These are phyloP conservation scores for Solioccasus polychromus DNA, from an alignment of 768 basidiomycete genomes.

Conservation along the genomic window DNA sequence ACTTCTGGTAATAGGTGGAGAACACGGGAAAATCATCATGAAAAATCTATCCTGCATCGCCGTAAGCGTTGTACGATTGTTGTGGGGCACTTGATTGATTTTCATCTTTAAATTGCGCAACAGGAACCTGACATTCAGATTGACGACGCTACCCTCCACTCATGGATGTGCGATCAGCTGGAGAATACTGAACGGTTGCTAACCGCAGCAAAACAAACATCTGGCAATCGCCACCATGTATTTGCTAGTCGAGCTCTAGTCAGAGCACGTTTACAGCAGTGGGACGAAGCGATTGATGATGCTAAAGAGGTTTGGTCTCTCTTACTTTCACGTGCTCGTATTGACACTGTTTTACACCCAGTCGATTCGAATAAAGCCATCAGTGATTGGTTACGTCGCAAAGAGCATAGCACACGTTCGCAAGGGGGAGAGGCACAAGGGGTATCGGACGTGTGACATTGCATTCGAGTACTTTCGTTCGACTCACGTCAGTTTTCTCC, in stretches of 20 bases:
- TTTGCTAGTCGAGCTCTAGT: constrained; percentile 3
- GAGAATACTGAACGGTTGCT: not conserved
- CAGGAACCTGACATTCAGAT: not conserved
- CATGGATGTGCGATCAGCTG: not conserved
- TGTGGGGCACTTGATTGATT: not conserved
- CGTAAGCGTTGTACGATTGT: not conserved
- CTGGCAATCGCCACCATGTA: not conserved
- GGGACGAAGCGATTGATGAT: not conserved
- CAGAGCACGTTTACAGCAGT: not conserved
- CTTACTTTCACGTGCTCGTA: not conserved
- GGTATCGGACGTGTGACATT: constrained; percentile 1
- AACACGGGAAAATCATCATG: not conserved
- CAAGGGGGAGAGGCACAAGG: not conserved
- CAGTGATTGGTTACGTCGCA: not conserved
- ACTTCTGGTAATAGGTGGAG: not conserved
- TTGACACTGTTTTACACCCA: not conserved
- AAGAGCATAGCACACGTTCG: not conserved
- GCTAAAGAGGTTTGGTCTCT: not conserved
- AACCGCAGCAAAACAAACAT: not conserved
- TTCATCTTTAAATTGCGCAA: not conserved
- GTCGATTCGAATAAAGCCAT: not conserved
- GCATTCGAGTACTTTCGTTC: not conserved
- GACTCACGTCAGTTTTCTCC: not conserved
- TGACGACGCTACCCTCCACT: not conserved
- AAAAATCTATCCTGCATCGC: not conserved